A percentile compares a stretch with the other conserved stretches of the same genome.
Evolutionary conservation across 2,329 filamentous ascomycete genomes (phyloP).

Genomic region (Pseudopithomyces chartarum): DNA sequence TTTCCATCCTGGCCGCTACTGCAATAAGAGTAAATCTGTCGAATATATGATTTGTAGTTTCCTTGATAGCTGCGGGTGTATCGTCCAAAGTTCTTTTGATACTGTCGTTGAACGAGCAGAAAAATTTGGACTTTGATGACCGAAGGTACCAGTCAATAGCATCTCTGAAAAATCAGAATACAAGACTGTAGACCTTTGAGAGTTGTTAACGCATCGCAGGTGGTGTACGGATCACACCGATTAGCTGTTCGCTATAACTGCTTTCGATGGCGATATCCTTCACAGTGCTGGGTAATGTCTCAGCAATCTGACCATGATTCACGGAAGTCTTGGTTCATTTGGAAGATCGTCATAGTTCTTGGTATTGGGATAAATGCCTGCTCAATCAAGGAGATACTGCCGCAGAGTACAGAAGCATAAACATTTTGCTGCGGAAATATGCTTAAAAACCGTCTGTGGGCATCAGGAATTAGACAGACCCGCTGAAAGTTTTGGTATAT

Average conservation of each 20-base stretch:
- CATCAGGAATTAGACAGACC: constrained; percentile 10
- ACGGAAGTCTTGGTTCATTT: constrained; percentile 4
- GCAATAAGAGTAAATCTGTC: neutral
- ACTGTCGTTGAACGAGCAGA: constrained; percentile 18
- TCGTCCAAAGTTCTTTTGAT: constrained; percentile 11
- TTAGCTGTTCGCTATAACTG: neutral
- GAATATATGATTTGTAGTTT: neutral
- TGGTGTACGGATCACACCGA: constrained; percentile 5
- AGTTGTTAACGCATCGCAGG: constrained; percentile 9
- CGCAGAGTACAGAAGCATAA: constrained; percentile 14
- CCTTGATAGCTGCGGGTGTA: constrained; percentile 10
- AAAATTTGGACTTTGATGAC: constrained; percentile 13
- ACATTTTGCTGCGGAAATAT: constrained; percentile 14
- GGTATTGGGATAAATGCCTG: neutral
- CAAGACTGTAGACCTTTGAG: constrained; percentile 12
- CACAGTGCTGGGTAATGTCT: constrained; percentile 7
- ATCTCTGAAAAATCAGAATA: constrained; percentile 14
- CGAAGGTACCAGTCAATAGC: constrained; percentile 17
- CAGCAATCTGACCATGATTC: constrained; percentile 13
- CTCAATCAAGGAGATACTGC: constrained; percentile 10
- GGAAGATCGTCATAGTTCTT: neutral
- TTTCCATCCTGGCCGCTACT: neutral
- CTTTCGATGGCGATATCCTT: constrained; percentile 12
- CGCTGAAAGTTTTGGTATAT: neutral
- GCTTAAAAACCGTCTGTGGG: constrained; percentile 9